Base-by-base conservation (phyloP, 768 basidiomycete genomes). In the Phaeolepiota aurea region DNA sequence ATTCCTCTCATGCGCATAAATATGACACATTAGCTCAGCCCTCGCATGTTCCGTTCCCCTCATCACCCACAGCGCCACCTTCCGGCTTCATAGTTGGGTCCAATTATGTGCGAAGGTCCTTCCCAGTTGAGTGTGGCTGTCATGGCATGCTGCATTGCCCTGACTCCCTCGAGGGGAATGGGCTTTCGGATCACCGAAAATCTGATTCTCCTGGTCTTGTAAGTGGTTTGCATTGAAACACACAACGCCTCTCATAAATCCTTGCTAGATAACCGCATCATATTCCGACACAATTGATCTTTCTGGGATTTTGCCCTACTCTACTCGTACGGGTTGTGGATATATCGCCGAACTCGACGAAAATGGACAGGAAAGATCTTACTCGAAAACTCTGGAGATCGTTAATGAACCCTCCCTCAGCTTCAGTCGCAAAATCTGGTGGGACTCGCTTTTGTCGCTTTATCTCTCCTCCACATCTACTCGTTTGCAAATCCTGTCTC, bases 381-480 rank as follows among this genome's bases (percentile, higher is more conserved):
- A 35, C 33, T 35, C 33, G 14, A 47, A 50, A 5, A 42, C 35
- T 31, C 38, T 43, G n/a, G 56, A 57, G 30, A 73, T 79, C n/a
- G 54, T 51, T 4, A 53, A 62, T 34, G 74, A 78, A 45, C 85
- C 85, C 4, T 81, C 82, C 5, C 59, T 83, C 25, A 68, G 72
- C 36, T 85, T 83, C 56, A 64, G 69, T 13, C 80, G 82, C 37
- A 77, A 82, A 62, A 78, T 76, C 16, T 87, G 86, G 86, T 88
- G 82, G 79, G 87, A 87, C 52, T 76, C 72, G 3, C 65, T 87
- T 13, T 58, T 85, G 23, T 61, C 64, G 30, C 52, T 80, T 20
- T 86, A 86, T 54, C 42, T 58, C 20, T 66, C 66, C 13, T 57
- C 63, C 5, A 48, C 53, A 43, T 51, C 58, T n/a, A 47, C 47